Conservation (phyloP, 148 eudicot species). For the Rhododendron vialii region DNA sequence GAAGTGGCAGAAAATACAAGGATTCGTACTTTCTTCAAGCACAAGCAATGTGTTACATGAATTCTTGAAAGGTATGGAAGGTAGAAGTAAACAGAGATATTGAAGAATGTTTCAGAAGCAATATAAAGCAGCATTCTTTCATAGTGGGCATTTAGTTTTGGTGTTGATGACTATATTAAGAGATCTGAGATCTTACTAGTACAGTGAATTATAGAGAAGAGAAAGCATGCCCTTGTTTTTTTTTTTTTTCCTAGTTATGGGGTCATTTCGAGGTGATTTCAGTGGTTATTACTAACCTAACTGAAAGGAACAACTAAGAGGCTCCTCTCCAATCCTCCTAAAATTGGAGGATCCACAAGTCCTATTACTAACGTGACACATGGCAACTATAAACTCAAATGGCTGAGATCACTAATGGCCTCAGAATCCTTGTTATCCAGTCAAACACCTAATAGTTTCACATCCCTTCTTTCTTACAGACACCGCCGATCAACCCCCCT, state of each 20-base stretch:
- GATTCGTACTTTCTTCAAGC: conserved; percentile 73
- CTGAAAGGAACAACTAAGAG: background rate
- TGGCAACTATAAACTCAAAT: background rate
- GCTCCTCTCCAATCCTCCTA: background rate
- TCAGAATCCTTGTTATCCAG: background rate
- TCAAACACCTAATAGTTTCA: background rate
- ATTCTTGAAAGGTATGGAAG: conserved; percentile 32
- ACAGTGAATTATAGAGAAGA: background rate
- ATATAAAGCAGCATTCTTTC: background rate
- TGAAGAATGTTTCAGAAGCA: background rate
- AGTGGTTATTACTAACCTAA: background rate
- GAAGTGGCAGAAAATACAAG: conserved; percentile 58
- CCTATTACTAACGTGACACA: background rate
- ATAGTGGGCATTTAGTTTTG: background rate
- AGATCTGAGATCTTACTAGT: background rate
- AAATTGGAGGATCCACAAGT: background rate
- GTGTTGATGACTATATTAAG: background rate
- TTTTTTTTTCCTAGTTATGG: background rate
- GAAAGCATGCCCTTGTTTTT: background rate
- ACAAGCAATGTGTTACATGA: conserved; percentile 78
- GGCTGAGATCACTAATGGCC: background rate
- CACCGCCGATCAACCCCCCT: background rate
- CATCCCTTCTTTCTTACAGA: background rate
- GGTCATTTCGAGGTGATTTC: background rate
- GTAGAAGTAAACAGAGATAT: background rate